Percentiles rank a stretch among this genome's conserved stretches.
Conservation (phyloP, 441 rosid species). For the Monsonia emarginata region DNA sequence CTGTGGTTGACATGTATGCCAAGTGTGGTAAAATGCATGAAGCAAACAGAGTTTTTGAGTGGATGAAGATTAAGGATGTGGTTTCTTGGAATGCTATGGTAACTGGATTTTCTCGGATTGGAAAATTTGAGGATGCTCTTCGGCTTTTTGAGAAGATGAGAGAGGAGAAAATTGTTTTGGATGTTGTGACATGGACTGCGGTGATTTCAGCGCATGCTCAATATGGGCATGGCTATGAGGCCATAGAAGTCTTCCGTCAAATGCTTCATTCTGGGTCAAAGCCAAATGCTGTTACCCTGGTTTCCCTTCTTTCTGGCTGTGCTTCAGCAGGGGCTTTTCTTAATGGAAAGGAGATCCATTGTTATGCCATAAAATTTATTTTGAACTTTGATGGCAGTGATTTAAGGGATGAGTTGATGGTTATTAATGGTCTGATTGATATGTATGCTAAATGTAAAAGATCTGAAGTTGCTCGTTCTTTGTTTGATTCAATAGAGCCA, state of each 20-base stretch:
- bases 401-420: conserved; percentile 41
- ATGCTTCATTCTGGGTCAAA: conserved; percentile 43
- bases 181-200: conserved; percentile 87
- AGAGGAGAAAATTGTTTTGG: conserved; percentile 41
- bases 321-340: conserved; percentile 58
- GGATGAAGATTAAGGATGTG: conserved; percentile 55
- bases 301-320: conserved; percentile 76
- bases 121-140: conserved; percentile 56
- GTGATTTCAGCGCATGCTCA: conserved; percentile 82
- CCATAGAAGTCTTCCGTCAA: conserved; percentile 54
- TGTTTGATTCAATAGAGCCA: conserved; percentile 38
- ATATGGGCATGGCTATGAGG: conserved; percentile 53
- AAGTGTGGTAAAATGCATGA: conserved; percentile 60
- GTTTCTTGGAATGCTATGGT: conserved; percentile 95
- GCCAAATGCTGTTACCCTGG: conserved; percentile 69
- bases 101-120: conserved; percentile 62
- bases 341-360: conserved; percentile 69
- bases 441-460: conserved; percentile 73
- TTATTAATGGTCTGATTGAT: conserved; percentile 62
- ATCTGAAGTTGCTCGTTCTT: conserved; percentile 39
- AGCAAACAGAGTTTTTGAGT: conserved; percentile 44
- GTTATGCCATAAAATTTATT: conserved; percentile 49
- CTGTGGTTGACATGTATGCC: conserved; percentile 78
- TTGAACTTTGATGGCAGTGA: conserved; percentile 29
- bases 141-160: conserved; percentile 51